Percentiles rank a stretch among this genome's conserved stretches.
These are phyloP conservation scores for Ustilago bromivora DNA, from an alignment of 1,284 basidiomycete genomes.

Conservation along the genomic window DNA sequence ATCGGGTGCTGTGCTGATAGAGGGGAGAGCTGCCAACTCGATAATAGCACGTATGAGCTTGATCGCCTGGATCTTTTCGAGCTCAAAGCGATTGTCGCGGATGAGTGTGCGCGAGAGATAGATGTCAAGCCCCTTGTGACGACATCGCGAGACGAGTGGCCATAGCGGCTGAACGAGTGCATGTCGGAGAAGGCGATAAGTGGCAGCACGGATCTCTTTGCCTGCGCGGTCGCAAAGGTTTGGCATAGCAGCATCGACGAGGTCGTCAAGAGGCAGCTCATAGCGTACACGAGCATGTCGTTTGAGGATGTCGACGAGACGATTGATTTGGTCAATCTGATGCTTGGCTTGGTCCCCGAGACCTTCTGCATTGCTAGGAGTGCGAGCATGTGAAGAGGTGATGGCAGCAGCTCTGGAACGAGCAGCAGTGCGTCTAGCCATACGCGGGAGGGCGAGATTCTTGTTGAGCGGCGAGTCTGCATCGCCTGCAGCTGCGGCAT, in stretches of 20 bases:
- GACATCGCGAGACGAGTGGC: conserved; percentile 73
- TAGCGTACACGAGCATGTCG: conserved; percentile 81
- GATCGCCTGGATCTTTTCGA: conserved; percentile 94
- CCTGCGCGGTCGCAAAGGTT: conserved; percentile 81
- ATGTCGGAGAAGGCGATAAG: conserved; percentile 88
- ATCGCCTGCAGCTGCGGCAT: conserved; percentile 8
- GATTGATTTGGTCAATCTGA: conserved; percentile 72
- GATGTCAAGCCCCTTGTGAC: conserved; percentile 80
- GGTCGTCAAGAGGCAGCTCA: conserved; percentile 78
- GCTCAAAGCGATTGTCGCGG: conserved; percentile 83
- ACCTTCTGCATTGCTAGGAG: conserved; percentile 54
- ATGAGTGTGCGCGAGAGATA: conserved; percentile 85
- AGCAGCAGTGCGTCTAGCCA: conserved; percentile 39
- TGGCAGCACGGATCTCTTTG: conserved; percentile 82
- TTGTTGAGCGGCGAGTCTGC: conserved; percentile 34
- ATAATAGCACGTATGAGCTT: conserved; percentile 88
- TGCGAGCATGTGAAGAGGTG: conserved; percentile 46
- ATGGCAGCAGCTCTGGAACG: conserved; percentile 48
- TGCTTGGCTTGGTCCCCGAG: conserved; percentile 52
- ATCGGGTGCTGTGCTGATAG: conserved; percentile 38
- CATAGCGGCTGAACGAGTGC: conserved; percentile 76
- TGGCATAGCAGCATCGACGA: conserved; percentile 79
- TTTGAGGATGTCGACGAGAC: conserved; percentile 79
- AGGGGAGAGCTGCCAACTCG: conserved; percentile 70
- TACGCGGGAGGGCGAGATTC: conserved; percentile 31